Evolutionary conservation across 192 early-diverging fungal genomes (phyloP).

Genomic region (Coemansia sp.): DNA sequence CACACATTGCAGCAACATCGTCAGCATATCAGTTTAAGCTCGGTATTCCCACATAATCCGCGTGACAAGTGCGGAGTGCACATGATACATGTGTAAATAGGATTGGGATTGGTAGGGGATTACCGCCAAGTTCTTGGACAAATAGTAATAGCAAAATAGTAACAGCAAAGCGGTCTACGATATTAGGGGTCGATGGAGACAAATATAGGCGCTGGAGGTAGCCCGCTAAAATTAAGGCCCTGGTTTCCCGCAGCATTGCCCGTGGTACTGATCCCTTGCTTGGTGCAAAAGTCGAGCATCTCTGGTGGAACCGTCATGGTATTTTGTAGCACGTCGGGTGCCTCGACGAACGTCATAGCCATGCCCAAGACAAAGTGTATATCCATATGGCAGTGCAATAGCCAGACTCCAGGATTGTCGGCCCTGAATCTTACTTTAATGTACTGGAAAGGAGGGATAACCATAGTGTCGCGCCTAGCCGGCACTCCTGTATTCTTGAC

Average conservation of each 20-base stretch:
- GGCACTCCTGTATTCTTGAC: background rate
- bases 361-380: constrained; percentile 66
- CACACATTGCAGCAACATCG: background rate
- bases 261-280: constrained; percentile 50
- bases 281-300: constrained; percentile 59
- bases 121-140: background rate
- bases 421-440: constrained; percentile 67
- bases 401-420: constrained; percentile 82
- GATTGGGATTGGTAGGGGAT: background rate
- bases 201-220: constrained; percentile 38
- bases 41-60: background rate
- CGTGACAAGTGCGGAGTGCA: background rate
- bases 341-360: constrained; percentile 66
- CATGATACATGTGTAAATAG: background rate
- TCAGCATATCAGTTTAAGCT: background rate
- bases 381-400: constrained; percentile 75
- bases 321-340: constrained; percentile 60
- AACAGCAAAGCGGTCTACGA: background rate
- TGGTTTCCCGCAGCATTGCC: constrained; percentile 77
- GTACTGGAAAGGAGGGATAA: constrained; percentile 58
- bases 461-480: constrained; percentile 62
- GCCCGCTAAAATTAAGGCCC: constrained; percentile 62
- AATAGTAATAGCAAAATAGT: background rate
- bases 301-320: constrained; percentile 50
- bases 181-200: background rate